phyloP scores from a whole-genome alignment of 164 flowering plant species.

The Cinnamomum micranthum region DNA sequence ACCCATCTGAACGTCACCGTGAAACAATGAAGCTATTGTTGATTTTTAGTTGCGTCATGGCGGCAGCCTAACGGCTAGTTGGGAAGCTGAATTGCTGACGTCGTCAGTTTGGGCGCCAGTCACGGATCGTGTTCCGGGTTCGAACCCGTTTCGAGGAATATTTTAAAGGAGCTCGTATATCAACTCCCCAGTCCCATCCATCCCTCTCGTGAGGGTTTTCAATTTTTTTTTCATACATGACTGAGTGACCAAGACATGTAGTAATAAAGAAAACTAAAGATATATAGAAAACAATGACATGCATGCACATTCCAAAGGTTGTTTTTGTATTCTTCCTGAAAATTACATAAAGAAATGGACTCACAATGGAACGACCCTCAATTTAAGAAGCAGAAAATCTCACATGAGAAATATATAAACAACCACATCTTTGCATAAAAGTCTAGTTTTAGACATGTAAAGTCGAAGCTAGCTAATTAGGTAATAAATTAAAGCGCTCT shows the following conservation, averaged over 20 bases:
- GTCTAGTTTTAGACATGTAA: no score
- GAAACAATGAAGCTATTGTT: no score
- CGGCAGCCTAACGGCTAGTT: background rate
- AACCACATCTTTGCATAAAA: background rate
- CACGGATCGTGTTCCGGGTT: background rate
- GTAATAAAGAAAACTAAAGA: no score
- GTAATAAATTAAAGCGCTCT: no score
- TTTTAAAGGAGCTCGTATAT: background rate
- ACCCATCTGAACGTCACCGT: no score
- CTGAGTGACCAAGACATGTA: background rate
- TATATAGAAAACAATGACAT: background rate
- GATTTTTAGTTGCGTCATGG: background rate
- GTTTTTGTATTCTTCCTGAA: background rate
- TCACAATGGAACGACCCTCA: background rate
- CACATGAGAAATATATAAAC: background rate
- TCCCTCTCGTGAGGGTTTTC: background rate
- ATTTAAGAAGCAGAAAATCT: background rate
- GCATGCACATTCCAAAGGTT: background rate
- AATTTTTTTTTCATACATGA: background rate
- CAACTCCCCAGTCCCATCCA: no score
- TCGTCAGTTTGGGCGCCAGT: background rate
- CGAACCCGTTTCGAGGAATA: background rate
- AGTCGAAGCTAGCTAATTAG: no score
- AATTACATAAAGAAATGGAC: background rate
- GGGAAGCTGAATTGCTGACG: background rate